Evolutionary conservation across 768 basidiomycete genomes (phyloP).

Genomic region (Phlebiopsis gigantea): DNA sequence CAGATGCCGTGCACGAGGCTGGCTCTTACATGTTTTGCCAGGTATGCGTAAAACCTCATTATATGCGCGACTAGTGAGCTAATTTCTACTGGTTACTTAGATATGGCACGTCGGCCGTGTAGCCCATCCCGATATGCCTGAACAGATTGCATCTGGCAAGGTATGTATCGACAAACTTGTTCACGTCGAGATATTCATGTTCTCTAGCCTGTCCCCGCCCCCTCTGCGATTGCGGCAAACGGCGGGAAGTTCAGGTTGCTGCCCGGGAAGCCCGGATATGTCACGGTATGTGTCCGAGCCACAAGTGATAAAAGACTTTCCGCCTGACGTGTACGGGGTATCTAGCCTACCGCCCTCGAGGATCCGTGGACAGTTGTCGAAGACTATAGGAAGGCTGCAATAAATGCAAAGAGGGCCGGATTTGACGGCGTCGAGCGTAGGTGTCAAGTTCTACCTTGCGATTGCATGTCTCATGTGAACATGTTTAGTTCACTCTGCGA

Average conservation of each 20-base stretch:
- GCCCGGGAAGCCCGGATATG: conserved; percentile 6
- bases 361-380: conserved; percentile 4
- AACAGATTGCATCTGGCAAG: conserved; percentile 7
- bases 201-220: conserved; percentile 3
- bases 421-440: conserved; percentile 40
- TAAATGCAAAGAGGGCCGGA: conserved; percentile 31
- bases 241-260: conserved; percentile 9
- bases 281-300: conserved; percentile 1
- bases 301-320: background rate
- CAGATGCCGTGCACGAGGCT: background rate
- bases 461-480: conserved; percentile 21
- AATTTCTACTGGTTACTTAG: background rate
- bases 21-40: conserved; percentile 11
- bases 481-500: conserved; percentile 19
- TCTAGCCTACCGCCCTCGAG: conserved; percentile 6
- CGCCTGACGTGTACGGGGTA: background rate
- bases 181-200: background rate
- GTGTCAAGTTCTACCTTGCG: conserved; percentile 16
- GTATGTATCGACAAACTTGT: background rate
- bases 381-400: conserved; percentile 13
- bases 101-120: conserved; percentile 8
- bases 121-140: conserved; percentile 9
- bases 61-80: background rate
- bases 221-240: conserved; percentile 7
- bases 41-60: background rate